phyloP scores from a whole-genome alignment of 1,284 basidiomycete genomes.

The Wallemia mellicola region DNA sequence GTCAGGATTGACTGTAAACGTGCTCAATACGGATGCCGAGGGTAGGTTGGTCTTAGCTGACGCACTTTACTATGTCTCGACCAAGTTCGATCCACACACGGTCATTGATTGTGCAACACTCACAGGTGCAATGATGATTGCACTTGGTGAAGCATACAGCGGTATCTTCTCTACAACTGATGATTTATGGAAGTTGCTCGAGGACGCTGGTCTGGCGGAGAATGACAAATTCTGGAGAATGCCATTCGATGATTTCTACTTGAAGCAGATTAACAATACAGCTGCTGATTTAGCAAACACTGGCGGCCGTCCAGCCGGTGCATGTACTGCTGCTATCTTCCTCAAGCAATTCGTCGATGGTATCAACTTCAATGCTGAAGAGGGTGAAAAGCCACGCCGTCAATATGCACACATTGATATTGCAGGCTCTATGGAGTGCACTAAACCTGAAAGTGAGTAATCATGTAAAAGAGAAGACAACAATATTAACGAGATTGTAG shows the following conservation, averaged over 20 bases:
- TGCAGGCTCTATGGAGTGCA: slow-evolving; percentile 36
- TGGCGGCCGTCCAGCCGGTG: slow-evolving; percentile 41
- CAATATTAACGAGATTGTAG: background rate
- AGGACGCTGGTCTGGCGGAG: slow-evolving; percentile 36
- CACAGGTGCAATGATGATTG: slow-evolving; percentile 33
- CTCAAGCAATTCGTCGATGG: slow-evolving; percentile 32
- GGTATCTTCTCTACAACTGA: slow-evolving; percentile 25
- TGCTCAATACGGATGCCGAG: slow-evolving; percentile 71
- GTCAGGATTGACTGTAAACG: slow-evolving; percentile 44
- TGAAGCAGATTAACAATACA: slow-evolving; percentile 38
- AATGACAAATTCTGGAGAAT: slow-evolving; percentile 59
- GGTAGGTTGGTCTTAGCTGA: slow-evolving; percentile 52
- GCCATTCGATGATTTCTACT: slow-evolving; percentile 50
- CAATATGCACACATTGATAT: slow-evolving; percentile 73
- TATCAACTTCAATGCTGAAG: no score
- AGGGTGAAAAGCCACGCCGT: no score
- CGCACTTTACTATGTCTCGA: slow-evolving; percentile 54
- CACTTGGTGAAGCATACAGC: slow-evolving; percentile 22
- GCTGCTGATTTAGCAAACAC: slow-evolving; percentile 58
- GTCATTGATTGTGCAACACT: slow-evolving; percentile 61
- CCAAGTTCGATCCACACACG: slow-evolving; percentile 46
- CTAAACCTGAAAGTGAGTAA: background rate
- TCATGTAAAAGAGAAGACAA: background rate
- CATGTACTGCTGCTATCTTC: slow-evolving; percentile 61
- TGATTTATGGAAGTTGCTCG: slow-evolving; percentile 38